Base-by-base conservation (phyloP, 371 early-diverging fungal genomes). In the Mortierella sp. region DNA sequence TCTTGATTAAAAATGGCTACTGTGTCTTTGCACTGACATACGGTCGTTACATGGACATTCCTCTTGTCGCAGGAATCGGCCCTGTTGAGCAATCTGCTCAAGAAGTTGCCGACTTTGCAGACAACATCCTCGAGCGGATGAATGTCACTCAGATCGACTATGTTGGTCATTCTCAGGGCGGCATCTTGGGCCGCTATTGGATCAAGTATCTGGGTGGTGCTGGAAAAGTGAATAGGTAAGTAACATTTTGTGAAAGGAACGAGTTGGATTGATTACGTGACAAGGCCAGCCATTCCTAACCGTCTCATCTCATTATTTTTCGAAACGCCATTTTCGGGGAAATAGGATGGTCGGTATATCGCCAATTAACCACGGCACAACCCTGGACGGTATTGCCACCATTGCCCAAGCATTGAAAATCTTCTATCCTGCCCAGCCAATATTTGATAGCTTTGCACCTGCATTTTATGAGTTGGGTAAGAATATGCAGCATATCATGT, bases 21-120 rank as follows among this genome's bases (percentile, higher is more conserved):
- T 81, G 83, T 47, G 83, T 81, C 59, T 81, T 81, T 70, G 73
- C 73, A 0, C 32, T 73, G 61, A 81, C 83, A 5, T 78, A 78
- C 32, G 78, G 78, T 18, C 54, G 45, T 26, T 73, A 66, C 66
- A 65, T 65, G 9, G 35, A 68, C 28, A 61, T 68, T 20, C 74
- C 74, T 6, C 5, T 75, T 49, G 10, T 80, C 10, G 81, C 72
- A 14, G 81, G 69, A 18, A 18, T 80, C 1, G 76, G 54, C 1
- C 66, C 67, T 0, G 39, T 80, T 9, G 81, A 71, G 57, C 20
- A 67, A 28, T 68, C 75, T 52, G 81, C 81, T 3, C 68, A 75
- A 35, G 75, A 80, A 30, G 39, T 80, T 22, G 72, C 58, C 20
- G 54, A n/a, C 14, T 80, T 80, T 63, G 76, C 62, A 28, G 45